A percentile compares a stretch with the other conserved stretches of the same genome.
These are phyloP conservation scores for Saksenaea vasiformis DNA, from an alignment of 371 early-diverging fungal species.

Conservation along the genomic window DNA sequence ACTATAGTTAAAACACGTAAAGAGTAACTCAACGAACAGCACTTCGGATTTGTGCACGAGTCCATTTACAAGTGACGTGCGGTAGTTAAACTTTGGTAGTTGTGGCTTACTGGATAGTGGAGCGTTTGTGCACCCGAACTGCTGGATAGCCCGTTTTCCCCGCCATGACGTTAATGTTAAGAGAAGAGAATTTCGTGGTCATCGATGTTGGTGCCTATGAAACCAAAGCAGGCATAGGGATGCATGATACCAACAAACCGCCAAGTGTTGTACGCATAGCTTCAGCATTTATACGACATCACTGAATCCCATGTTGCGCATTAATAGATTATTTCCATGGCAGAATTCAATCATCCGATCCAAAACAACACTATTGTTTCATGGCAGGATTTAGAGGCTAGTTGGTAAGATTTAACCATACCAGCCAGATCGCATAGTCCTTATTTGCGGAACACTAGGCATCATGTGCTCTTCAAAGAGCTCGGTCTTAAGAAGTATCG, in stretches of 20 bases:
- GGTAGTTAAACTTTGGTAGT: not conserved
- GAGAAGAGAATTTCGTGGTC: conserved; percentile 76
- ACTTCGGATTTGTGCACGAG: too few species aligned
- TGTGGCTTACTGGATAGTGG: not conserved
- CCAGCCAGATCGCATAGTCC: not conserved
- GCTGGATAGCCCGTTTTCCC: not conserved
- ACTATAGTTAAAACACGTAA: too few species aligned
- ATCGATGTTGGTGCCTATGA: conserved; percentile 72
- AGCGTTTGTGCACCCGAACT: not conserved
- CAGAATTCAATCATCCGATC: conserved; percentile 59
- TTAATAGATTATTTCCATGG: conserved; percentile 32
- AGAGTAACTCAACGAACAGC: too few species aligned
- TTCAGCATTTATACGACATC: conserved; percentile 6
- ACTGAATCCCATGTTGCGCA: not conserved
- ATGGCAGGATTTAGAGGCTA: conserved; percentile 78
- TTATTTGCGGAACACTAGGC: conserved; percentile 38
- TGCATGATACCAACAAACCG: conserved; percentile 69
- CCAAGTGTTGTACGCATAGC: conserved; percentile 55
- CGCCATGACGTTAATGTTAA: conserved; percentile 50
- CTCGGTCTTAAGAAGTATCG: conserved; percentile 72
- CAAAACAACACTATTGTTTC: conserved; percentile 63
- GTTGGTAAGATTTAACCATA: conserved; percentile 54
- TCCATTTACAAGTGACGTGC: too few species aligned
- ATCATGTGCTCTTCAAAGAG: conserved; percentile 77
- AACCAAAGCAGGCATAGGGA: conserved; percentile 70